phyloP scores from a whole-genome alignment of 345 rosid genomes.

The Salix suchowensis region DNA sequence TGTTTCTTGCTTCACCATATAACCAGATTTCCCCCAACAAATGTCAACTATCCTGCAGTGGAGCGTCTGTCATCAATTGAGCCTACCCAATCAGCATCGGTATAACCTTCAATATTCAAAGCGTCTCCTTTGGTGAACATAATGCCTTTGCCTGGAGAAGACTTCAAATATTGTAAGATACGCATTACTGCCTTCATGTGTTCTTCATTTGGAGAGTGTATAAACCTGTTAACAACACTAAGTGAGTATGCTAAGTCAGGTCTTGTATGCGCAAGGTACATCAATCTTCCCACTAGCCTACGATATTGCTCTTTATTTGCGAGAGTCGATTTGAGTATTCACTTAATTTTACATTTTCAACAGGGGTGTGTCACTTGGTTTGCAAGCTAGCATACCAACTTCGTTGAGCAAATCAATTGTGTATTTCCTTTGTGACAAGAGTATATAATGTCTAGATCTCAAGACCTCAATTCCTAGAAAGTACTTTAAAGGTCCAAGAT shows the following conservation, averaged over 20 bases:
- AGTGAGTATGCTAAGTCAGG: not conserved
- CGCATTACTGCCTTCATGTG: not conserved
- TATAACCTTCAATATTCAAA: not conserved
- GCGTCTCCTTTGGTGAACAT: not conserved
- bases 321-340: not conserved
- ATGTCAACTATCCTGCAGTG: too few relatives aligned
- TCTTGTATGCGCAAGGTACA: not conserved
- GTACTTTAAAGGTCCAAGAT: too few relatives aligned
- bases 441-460: too few relatives aligned
- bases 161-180: not conserved
- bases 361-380: too few relatives aligned
- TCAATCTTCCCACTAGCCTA: not conserved
- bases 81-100: not conserved
- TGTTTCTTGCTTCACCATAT: not conserved
- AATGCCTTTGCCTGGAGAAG: not conserved
- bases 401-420: too few relatives aligned
- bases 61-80: not conserved
- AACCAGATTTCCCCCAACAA: not conserved
- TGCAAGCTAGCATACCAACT: too few relatives aligned
- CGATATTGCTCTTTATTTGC: not conserved
- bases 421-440: too few relatives aligned
- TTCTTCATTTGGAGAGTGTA: not conserved
- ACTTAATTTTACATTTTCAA: not conserved
- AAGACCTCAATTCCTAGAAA: too few relatives aligned
- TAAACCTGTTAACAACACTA: not conserved